These are phyloP conservation scores for Saccharomyces jurei DNA, from an alignment of 805 yeast species.

Conservation along the genomic window DNA sequence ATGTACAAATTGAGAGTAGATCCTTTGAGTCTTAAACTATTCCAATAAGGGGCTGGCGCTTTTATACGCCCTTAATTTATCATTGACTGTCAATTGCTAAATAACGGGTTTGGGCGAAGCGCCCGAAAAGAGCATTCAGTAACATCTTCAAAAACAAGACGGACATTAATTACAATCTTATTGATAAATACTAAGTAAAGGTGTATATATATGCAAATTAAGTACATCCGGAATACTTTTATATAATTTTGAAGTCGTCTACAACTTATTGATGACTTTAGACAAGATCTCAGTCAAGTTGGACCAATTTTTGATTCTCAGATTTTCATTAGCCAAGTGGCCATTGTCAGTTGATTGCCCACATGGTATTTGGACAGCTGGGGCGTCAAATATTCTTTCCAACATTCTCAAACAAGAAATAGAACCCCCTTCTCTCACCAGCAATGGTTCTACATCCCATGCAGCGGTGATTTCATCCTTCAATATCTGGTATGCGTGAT, in stretches of 20 bases:
- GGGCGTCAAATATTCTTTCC: slow-evolving; percentile 75
- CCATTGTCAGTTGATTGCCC: slow-evolving; percentile 95
- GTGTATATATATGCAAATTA: neutral
- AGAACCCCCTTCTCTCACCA: slow-evolving; percentile 93
- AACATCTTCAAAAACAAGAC: neutral
- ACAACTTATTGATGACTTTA: slow-evolving; percentile 41
- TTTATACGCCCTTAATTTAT: neutral
- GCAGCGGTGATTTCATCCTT: slow-evolving; percentile 51
- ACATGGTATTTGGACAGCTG: slow-evolving; percentile 93
- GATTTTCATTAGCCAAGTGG: slow-evolving; percentile 79
- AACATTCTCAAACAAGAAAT: slow-evolving; percentile 82
- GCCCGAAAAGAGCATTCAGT: neutral
- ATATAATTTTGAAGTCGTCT: neutral
- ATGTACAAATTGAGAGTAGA: neutral
- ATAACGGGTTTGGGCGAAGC: neutral
- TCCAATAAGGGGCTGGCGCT: neutral
- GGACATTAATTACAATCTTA: neutral
- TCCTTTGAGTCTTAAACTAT: neutral
- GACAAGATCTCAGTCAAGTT: slow-evolving; percentile 60
- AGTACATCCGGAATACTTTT: neutral
- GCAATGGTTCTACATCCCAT: slow-evolving; percentile 79
- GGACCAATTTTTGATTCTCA: slow-evolving; percentile 69
- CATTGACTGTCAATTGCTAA: neutral
- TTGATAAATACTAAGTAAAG: neutral
- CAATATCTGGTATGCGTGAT: slow-evolving; percentile 62